Evolutionary conservation across 176 grass and related monocot species (phyloP).

Genomic region (Musa beccarii): DNA sequence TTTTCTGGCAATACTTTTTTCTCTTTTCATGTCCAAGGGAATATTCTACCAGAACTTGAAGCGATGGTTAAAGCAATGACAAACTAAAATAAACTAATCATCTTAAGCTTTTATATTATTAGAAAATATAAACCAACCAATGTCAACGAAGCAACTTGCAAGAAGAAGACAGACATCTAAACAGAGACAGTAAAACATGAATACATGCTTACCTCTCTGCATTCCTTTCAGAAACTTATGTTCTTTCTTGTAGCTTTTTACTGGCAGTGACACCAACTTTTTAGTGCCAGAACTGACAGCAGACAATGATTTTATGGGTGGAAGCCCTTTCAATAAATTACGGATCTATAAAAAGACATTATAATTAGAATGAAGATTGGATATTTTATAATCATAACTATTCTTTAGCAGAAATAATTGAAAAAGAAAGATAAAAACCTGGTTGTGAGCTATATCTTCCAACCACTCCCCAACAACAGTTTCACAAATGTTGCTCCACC

Average conservation of each 20-base stretch:
- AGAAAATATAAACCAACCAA: background rate
- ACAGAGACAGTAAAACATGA: background rate
- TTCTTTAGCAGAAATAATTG: background rate
- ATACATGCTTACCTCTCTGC: constrained; percentile 70
- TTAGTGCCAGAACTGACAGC: constrained; percentile 83
- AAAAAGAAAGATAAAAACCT: constrained; percentile 39
- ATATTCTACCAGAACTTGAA: too few relatives aligned
- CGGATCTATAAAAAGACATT: constrained; percentile 52
- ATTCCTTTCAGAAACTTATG: constrained; percentile 95
- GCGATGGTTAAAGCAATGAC: too few relatives aligned
- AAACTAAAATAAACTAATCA: too few relatives aligned
- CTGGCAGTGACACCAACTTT: constrained; percentile 78
- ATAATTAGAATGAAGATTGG: constrained; percentile 19
- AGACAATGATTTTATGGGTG: constrained; percentile 88
- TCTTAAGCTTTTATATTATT: background rate
- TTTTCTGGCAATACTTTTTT: too few relatives aligned
- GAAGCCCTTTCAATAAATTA: constrained; percentile 87
- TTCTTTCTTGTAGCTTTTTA: constrained; percentile 95
- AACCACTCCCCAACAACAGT: constrained; percentile 80
- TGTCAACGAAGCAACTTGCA: constrained; percentile 3
- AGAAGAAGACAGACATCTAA: background rate
- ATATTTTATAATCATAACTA: background rate
- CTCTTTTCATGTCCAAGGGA: too few relatives aligned
- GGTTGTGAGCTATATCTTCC: constrained; percentile 96
- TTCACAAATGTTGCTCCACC: constrained; percentile 84